Evolutionary conservation across 345 rosid genomes (phyloP).

Genomic region (Nasturtium officinale): DNA sequence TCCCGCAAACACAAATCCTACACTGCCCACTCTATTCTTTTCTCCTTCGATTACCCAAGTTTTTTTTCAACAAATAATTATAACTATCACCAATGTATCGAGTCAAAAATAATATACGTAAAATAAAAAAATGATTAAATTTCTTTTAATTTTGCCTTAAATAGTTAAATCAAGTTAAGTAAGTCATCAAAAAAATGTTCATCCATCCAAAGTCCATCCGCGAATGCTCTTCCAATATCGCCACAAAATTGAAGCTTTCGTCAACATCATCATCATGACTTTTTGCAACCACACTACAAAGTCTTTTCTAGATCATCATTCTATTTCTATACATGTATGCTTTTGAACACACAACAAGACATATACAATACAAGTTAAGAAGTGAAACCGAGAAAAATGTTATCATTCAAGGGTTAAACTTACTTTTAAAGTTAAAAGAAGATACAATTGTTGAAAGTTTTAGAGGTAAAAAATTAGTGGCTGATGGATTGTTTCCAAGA

Average conservation of each 20-base stretch:
- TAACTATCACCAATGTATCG: background rate
- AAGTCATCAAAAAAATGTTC: too few relatives aligned
- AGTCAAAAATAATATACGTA: too few relatives aligned
- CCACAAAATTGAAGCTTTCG: background rate
- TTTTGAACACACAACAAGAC: background rate
- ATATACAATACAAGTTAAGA: background rate
- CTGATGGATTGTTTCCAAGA: background rate
- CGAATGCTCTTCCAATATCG: background rate
- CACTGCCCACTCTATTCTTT: conserved; percentile 29
- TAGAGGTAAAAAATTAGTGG: background rate
- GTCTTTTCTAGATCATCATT: background rate
- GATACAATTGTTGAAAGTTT: too few relatives aligned
- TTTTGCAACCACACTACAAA: background rate
- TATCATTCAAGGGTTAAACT: background rate
- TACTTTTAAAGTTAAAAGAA: too few relatives aligned
- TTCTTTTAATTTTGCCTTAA: background rate
- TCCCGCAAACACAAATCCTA: conserved; percentile 8
- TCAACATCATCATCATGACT: background rate
- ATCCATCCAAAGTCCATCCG: too few relatives aligned
- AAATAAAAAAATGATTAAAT: background rate
- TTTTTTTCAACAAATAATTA: too few relatives aligned
- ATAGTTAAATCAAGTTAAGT: background rate
- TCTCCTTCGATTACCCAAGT: conserved; percentile 2
- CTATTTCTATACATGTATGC: background rate
- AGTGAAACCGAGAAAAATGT: background rate